Percentiles rank a stretch among this genome's conserved stretches.
Evolutionary conservation across 352 stramenopile species (phyloP).

Genomic region (Elongisporangium anandrum): DNA sequence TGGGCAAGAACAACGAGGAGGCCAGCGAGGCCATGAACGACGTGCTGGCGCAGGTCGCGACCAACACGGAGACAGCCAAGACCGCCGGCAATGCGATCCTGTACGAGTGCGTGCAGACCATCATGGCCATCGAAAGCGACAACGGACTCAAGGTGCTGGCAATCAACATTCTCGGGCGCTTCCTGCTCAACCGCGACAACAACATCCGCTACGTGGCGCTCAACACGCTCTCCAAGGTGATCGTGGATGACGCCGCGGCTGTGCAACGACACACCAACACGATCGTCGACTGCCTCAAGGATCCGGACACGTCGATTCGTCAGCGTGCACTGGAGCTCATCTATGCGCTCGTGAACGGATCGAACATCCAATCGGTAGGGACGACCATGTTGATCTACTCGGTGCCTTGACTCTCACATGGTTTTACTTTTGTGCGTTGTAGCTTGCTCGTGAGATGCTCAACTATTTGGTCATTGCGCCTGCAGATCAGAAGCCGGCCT

Average conservation of each 20-base stretch:
- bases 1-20: conserved; percentile 95
- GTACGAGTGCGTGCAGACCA: conserved; percentile 99
- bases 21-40: conserved; percentile 95
- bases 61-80: conserved; percentile 99
- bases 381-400: background rate
- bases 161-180: conserved; percentile 99
- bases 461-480: conserved; percentile 99
- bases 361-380: conserved; percentile 92
- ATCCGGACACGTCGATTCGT: conserved; percentile 98
- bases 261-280: conserved; percentile 97
- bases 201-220: conserved; percentile 99
- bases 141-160: conserved; percentile 95
- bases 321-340: conserved; percentile 98
- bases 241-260: conserved; percentile 87
- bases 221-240: conserved; percentile 94
- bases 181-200: conserved; percentile 99
- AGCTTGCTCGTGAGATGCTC: conserved; percentile 96
- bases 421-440: conserved; percentile 5
- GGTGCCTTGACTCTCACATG: background rate
- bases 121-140: conserved; percentile 98
- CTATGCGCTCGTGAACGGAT: conserved; percentile 96
- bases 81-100: conserved; percentile 99
- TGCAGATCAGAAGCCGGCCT: conserved; percentile 91
- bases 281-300: conserved; percentile 93
- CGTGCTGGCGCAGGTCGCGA: conserved; percentile 98